Evolutionary conservation across 2,329 filamentous ascomycete species (phyloP).

Genomic region (Alternaria gaisen): DNA sequence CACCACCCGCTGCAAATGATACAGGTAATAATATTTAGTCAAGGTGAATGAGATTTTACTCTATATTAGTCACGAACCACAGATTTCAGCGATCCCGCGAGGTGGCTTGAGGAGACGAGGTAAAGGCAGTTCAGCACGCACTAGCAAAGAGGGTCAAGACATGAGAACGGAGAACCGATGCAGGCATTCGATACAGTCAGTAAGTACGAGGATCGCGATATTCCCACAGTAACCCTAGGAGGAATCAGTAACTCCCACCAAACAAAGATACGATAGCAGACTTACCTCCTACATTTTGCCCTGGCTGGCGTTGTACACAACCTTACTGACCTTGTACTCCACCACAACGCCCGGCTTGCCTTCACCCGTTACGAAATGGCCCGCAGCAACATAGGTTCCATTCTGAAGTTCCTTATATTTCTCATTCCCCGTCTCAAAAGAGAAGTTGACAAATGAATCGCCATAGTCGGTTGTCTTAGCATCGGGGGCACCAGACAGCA

Average conservation of each 20-base stretch:
- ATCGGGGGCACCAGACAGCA: constrained; percentile 30
- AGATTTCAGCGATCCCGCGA: not conserved
- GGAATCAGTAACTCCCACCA: not conserved
- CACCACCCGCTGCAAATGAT: too few species aligned
- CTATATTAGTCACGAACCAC: not conserved
- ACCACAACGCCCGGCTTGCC: constrained; percentile 33
- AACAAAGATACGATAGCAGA: not conserved
- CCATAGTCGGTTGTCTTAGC: constrained; percentile 43
- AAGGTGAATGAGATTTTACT: not conserved
- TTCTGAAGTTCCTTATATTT: constrained; percentile 43
- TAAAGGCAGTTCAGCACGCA: not conserved
- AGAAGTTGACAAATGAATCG: constrained; percentile 42
- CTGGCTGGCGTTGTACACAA: constrained; percentile 21
- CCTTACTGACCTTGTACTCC: constrained; percentile 46
- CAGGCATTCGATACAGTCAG: not conserved
- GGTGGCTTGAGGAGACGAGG: not conserved
- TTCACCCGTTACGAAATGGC: constrained; percentile 37
- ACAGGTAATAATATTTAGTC: not conserved
- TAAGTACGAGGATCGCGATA: not conserved
- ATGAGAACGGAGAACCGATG: not conserved
- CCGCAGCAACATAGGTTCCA: constrained; percentile 42
- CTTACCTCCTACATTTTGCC: not conserved
- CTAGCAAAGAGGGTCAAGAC: not conserved
- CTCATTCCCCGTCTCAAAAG: constrained; percentile 41
- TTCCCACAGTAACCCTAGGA: not conserved